Base-by-base conservation (phyloP, 73 alveolate genomes). In the Durusdinium trenchii region DNA sequence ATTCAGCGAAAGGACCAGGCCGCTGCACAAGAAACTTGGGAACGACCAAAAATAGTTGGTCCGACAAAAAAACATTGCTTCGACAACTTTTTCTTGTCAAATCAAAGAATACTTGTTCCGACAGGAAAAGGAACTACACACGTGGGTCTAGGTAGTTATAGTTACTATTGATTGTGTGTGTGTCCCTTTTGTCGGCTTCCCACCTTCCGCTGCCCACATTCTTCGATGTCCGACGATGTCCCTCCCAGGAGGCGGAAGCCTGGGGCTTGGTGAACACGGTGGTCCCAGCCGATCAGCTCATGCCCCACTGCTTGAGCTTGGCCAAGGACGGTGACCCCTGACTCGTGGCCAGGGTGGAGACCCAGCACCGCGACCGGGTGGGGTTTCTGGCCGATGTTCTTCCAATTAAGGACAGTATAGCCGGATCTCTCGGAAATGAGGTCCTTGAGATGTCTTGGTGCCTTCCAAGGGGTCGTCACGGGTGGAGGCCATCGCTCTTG, bases 211-310 rank as follows among this genome's bases (percentile, higher is more conserved):
- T n/a, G n/a, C n/a, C n/a, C n/a, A n/a, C n/a, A n/a, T n/a, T n/a
- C n/a, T n/a, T n/a, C n/a, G n/a, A n/a, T n/a, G n/a, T n/a, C n/a
- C n/a, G n/a, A n/a, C n/a, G n/a, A n/a, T n/a, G 20, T 9, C 64
- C 64, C 20, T 20, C 94, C 48, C 30, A 84, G 75, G 98, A 91
- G 60, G 98, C 98, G n/a, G 45, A 16, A 32, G 51, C 89, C 57
- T 91, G 98, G 98, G 98, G 98, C 84, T 76, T 91, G 71, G 98
- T 91, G 89, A 91, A 91, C 84, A 45, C 73, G 47, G 98, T 91
- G 57, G 57, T 91, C 48, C 89, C 98, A 1, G 43, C 87, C 32
- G 78, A 67, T 35, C 50, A 91, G 98, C 76, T 91, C 89, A 91
- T 91, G 98, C 98, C 98, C 0, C 98, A 69, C 46, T 91, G 98